Evolutionary conservation across 495 filamentous ascomycete genomes (phyloP).

Genomic region (Penicillium manginii): DNA sequence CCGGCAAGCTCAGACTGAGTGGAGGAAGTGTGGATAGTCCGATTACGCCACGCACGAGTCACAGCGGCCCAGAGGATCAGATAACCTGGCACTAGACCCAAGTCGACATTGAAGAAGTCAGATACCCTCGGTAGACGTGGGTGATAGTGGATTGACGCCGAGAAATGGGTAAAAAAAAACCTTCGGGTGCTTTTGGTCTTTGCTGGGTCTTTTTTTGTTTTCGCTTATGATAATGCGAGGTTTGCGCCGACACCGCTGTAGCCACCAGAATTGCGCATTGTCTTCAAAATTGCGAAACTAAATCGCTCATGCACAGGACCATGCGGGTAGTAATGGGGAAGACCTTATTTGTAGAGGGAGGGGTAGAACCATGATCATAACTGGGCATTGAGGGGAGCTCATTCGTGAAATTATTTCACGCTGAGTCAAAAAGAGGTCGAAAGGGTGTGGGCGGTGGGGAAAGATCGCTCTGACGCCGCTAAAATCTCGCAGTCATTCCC

Average conservation of each 20-base stretch:
- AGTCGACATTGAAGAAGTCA: slow-evolving; percentile 11
- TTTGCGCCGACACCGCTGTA: slow-evolving; percentile 10
- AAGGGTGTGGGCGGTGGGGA: background rate
- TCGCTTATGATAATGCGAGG: background rate
- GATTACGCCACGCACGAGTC: slow-evolving; percentile 25
- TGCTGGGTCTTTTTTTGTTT: background rate
- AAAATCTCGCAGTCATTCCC: slow-evolving; percentile 23
- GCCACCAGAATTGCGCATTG: background rate
- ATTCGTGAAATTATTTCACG: background rate
- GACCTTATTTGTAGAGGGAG: background rate
- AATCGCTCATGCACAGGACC: background rate
- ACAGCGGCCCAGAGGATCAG: slow-evolving; percentile 32
- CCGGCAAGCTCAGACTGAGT: slow-evolving; percentile 16
- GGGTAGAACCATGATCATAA: background rate
- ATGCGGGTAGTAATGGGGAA: background rate
- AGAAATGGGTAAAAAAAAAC: too few relatives aligned
- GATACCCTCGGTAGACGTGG: slow-evolving; percentile 13
- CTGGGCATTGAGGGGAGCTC: background rate
- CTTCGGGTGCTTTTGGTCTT: background rate
- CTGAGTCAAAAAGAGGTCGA: background rate
- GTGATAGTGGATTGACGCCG: background rate
- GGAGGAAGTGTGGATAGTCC: slow-evolving; percentile 34
- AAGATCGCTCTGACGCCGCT: background rate
- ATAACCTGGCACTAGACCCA: slow-evolving; percentile 30
- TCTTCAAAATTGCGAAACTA: background rate